Base-by-base conservation (phyloP, 306 rosid species). In the Gynostemma pentaphyllum region DNA sequence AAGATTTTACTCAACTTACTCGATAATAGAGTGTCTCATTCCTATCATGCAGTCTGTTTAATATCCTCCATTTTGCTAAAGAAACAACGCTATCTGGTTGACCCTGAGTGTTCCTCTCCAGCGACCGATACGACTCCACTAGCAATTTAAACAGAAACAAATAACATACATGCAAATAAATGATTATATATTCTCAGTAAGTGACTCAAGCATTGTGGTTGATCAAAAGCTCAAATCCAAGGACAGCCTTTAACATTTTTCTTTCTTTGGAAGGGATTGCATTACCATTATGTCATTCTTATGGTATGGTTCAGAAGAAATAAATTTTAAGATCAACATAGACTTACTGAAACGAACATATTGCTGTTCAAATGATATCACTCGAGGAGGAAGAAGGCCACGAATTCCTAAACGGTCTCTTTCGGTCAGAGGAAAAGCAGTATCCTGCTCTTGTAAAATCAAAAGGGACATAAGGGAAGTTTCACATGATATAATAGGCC, bases 301-400 rank as follows among this genome's bases (percentile, higher is more conserved):
- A 45, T 10, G 51, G 2, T 65, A 32, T 10, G 51, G 2, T 65
- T 19, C 21, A 63, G 9, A 48, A 32, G 15, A 26, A 37, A 29
- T 28, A 52, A 45, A 18, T 5, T 18, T 47, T 10, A 16, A 71
- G 54, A 27, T 40, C 60, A 49, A 68, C 64, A 70, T 44, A 51
- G 69, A 81, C 85, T 78, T 80, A 94, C 99, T 82, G 79, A 86
- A 88, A 19, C 99, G 97, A 44, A 77, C 99, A 83, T 88, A 88
- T 60, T 94, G 99, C 51, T 94, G 89, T 83, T 86, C 99, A 64
- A 94, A 94, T 32, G 99, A 84, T 75, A 94, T 88, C 59, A 94
- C 88, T 45, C 99, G 94, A 55, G 99, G 99, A 53, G 99, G 99
- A 47, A 88, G 90, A 18, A 94, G 97, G 60, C 99, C 99, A 4